Evolutionary conservation across 1,284 basidiomycete species (phyloP), one percentile per base, ranked within the genome.

Genomic region (Cryptococcus hybrid): DNA sequence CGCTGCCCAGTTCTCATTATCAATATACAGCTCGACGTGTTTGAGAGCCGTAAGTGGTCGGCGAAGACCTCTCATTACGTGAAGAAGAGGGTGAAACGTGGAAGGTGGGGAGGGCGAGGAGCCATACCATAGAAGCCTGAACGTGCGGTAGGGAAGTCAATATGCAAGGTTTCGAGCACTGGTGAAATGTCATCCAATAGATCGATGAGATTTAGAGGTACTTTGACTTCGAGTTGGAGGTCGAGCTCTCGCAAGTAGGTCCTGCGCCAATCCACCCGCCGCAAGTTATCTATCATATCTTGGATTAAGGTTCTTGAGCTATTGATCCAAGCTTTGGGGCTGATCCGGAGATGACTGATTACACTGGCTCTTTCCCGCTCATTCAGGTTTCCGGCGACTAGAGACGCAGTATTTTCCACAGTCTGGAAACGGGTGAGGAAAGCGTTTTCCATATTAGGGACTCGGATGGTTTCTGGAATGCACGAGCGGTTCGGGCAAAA

Each of bases 401-500:
- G 24, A 24, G 24, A 24, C 24, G 24, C 24, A 24, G 24, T 24
- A 24, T 24, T 24, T 24, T 24, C 24, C 24, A 24, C 24, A 24
- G 24, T 24, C 24, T 24, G 24, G 24, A 24, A 24, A 24, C 24
- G 24, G 24, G 24, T 24, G 24, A 24, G 24, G 42, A n/a, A 60
- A 30, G 3, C n/a, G 3, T 2, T 44, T n/a, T 5, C 59, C 59
- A 60, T 18, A 60, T 12, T 7, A 52, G 38, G 12, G 11, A n/a
- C 48, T 60, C 59, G 12, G 59, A 51, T 15, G 51, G 24, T 12
- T 15, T 30, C 11, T 49, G 52, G 2, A 60, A n/a, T 2, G 15
- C 7, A 3, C 2, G n/a, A 11, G 39, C 51, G 18, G 52, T 52
- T 5, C 24, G 44, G 3, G 59, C 36, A n/a, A 62, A 38, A 8